These are phyloP conservation scores for Thymus quinquecostatus DNA, from an alignment of 257 asterid species.

Conservation along the genomic window DNA sequence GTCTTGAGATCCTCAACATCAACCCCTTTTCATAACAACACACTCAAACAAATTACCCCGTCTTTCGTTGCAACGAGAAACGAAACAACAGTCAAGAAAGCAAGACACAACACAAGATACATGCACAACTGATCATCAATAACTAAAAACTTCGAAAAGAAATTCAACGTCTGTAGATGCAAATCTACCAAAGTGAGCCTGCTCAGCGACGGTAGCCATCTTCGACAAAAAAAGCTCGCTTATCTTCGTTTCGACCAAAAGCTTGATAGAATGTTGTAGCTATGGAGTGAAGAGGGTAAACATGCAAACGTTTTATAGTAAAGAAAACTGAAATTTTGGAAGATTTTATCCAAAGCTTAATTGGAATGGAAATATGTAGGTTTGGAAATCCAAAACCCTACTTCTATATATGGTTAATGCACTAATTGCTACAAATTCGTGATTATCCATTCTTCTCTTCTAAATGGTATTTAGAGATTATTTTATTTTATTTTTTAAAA, in stretches of 20 bases:
- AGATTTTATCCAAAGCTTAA: not conserved
- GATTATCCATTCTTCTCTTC: not conserved
- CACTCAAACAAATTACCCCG: not conserved
- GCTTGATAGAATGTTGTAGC: no score
- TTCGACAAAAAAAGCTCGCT: no score
- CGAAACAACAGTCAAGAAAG: not conserved
- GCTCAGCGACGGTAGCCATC: constrained; percentile 55
- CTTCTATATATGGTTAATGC: not conserved
- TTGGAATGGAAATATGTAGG: constrained; percentile 9
- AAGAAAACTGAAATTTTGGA: not conserved
- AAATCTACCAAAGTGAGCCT: not conserved
- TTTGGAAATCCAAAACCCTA: not conserved
- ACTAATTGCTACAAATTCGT: not conserved
- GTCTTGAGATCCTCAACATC: constrained; percentile 19
- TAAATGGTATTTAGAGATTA: not conserved
- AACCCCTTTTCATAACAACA: constrained; percentile 16
- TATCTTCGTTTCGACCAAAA: no score
- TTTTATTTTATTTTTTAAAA: no score
- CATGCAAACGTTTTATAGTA: not conserved
- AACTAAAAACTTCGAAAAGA: no score
- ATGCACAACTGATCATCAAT: not conserved
- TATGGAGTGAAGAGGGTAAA: no score
- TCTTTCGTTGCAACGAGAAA: no score
- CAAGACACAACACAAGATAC: not conserved
- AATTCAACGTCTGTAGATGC: no score